Conservation (phyloP, 805 yeast genomes). For the Sugiyamaella smithiae region DNA sequence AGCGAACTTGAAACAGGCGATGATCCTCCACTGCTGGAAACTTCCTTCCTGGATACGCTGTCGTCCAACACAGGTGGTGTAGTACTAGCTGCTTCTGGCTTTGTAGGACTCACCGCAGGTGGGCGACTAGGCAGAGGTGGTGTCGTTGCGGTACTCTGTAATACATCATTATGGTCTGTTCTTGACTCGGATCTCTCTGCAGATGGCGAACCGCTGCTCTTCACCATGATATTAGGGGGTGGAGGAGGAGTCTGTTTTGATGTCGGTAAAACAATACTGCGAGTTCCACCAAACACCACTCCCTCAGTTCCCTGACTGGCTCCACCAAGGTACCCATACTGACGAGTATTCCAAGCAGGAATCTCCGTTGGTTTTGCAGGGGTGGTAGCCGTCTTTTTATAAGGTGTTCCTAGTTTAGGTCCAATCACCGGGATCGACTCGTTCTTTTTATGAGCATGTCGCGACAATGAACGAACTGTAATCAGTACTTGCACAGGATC, state of each 20-base stretch:
- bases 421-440: conserved; percentile 53
- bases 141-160: too few relatives aligned
- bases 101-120: too few relatives aligned
- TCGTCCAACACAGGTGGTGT: too few relatives aligned
- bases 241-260: conserved; percentile 17
- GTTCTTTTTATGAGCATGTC: conserved; percentile 60
- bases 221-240: conserved; percentile 22
- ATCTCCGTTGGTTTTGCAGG: conserved; percentile 46
- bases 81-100: too few relatives aligned
- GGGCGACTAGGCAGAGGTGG: too few relatives aligned
- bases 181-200: too few relatives aligned
- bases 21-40: too few relatives aligned
- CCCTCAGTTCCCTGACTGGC: conserved; percentile 48
- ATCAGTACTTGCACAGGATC: conserved; percentile 81
- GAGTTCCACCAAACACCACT: conserved; percentile 51
- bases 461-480: conserved; percentile 67
- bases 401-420: conserved; percentile 50
- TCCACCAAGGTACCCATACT: conserved; percentile 60
- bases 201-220: too few relatives aligned
- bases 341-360: conserved; percentile 54
- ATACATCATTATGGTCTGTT: too few relatives aligned
- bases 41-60: too few relatives aligned
- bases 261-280: conserved; percentile 39
- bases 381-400: conserved; percentile 28
- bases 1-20: too few relatives aligned